Percentiles rank a stretch among this genome's conserved stretches.
Evolutionary conservation across 441 rosid genomes (phyloP).

Genomic region (Capsella rubella): DNA sequence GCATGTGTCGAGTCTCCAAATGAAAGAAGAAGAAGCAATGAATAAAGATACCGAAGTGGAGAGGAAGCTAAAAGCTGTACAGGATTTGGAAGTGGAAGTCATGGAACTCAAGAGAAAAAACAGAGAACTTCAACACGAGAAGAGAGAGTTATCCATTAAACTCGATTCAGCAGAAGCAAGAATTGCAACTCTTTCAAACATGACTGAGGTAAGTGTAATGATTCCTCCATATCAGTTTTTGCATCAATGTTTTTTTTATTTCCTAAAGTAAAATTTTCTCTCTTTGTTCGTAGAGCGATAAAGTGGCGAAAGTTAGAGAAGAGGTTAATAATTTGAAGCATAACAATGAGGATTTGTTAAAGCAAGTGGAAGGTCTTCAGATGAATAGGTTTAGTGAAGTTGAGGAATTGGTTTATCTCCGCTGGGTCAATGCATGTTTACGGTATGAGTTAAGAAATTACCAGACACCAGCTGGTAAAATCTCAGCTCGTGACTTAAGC

Average conservation of each 20-base stretch:
- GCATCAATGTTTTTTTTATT: slow-evolving; percentile 2
- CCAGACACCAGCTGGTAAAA: slow-evolving; percentile 85
- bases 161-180: slow-evolving; percentile 87
- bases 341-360: slow-evolving; percentile 80
- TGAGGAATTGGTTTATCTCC: slow-evolving; percentile 97
- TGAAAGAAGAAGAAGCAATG: slow-evolving; percentile 83
- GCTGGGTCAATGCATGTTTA: slow-evolving; percentile 98
- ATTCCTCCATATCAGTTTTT: slow-evolving; percentile 12
- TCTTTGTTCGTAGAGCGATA: slow-evolving; percentile 61
- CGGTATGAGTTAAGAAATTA: slow-evolving; percentile 91
- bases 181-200: slow-evolving; percentile 69
- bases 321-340: slow-evolving; percentile 81
- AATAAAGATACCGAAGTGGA: slow-evolving; percentile 74
- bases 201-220: slow-evolving; percentile 80
- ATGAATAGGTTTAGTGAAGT: slow-evolving; percentile 96
- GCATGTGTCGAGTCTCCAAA: slow-evolving; percentile 82
- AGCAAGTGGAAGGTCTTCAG: slow-evolving; percentile 99
- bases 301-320: slow-evolving; percentile 77
- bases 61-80: slow-evolving; percentile 73
- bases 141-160: slow-evolving; percentile 80
- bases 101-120: slow-evolving; percentile 93
- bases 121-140: slow-evolving; percentile 93
- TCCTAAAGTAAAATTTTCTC: neutral
- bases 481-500: slow-evolving; percentile 92
- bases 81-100: slow-evolving; percentile 81